These are phyloP conservation scores for Euphorbia tirucalli DNA, from an alignment of 345 rosid genomes.

Conservation along the genomic window DNA sequence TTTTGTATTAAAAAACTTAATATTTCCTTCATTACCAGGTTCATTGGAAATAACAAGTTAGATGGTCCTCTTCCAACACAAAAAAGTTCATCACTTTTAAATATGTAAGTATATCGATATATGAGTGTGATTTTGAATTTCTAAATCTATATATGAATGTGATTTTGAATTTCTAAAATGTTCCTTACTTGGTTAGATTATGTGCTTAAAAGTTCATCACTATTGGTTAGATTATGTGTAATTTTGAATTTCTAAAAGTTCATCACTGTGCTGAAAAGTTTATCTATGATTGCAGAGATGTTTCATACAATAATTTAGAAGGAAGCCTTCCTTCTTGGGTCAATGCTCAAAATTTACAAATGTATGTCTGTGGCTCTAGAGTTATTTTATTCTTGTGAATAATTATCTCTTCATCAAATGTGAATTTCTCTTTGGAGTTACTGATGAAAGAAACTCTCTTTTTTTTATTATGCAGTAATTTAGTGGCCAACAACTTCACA, in stretches of 20 bases:
- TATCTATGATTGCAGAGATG: conserved; percentile 50
- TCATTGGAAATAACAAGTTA: conserved; percentile 54
- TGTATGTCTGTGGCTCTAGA: conserved; percentile 39
- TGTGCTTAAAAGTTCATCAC: not conserved
- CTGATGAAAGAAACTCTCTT: conserved; percentile 16
- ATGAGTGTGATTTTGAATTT: not conserved
- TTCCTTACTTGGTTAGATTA: too few species aligned
- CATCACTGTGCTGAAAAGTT: not conserved
- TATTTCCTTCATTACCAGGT: conserved; percentile 45
- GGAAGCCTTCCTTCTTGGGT: conserved; percentile 76
- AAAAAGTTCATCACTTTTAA: conserved; percentile 43
- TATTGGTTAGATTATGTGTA: too few species aligned
- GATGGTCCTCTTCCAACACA: conserved; percentile 52
- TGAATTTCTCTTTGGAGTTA: not conserved
- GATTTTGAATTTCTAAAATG: too few species aligned
- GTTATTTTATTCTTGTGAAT: not conserved
- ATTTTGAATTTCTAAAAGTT: too few species aligned
- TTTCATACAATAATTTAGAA: conserved; percentile 63
- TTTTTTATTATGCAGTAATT: conserved; percentile 50
- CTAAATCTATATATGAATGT: not conserved
- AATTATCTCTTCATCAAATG: not conserved
- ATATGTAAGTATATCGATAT: conserved; percentile 44
- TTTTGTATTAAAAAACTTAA: not conserved
- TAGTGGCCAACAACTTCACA: conserved; percentile 70
- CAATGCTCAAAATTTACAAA: conserved; percentile 33